Evolutionary conservation across 768 basidiomycete species (phyloP).

Genomic region (Lepiota subincarnata): DNA sequence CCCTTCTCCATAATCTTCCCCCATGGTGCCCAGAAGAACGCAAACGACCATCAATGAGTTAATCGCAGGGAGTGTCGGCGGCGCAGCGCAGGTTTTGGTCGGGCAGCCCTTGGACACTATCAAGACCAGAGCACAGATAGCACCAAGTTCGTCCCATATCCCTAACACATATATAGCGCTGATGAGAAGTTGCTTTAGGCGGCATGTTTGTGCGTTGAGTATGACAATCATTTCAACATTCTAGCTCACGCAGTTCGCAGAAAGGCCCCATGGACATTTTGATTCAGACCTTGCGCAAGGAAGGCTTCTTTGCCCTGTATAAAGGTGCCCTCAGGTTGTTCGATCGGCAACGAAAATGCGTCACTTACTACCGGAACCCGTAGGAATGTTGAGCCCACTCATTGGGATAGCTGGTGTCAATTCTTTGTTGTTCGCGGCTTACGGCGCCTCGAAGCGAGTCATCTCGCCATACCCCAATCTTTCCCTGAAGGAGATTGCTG

Average conservation of each 20-base stretch:
- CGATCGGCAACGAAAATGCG: background rate
- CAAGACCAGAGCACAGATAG: slow-evolving; percentile 86
- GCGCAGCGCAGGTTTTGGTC: slow-evolving; percentile 94
- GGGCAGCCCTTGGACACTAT: slow-evolving; percentile 89
- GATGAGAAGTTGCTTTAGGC: slow-evolving; percentile 36
- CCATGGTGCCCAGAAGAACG: slow-evolving; percentile 20
- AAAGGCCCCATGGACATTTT: slow-evolving; percentile 95
- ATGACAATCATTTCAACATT: background rate
- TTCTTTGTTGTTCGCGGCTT: slow-evolving; percentile 90
- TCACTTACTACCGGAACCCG: background rate
- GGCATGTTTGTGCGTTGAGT: slow-evolving; percentile 77
- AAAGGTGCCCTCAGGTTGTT: slow-evolving; percentile 59
- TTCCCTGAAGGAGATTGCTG: slow-evolving; percentile 71
- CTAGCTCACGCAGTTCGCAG: slow-evolving; percentile 29
- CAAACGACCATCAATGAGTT: slow-evolving; percentile 76
- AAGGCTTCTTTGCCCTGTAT: slow-evolving; percentile 91
- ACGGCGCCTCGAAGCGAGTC: slow-evolving; percentile 73
- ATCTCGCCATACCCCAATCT: slow-evolving; percentile 88
- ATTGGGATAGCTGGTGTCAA: slow-evolving; percentile 95
- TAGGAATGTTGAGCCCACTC: slow-evolving; percentile 89
- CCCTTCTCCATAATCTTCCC: background rate
- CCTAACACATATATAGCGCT: background rate
- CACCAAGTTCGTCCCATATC: slow-evolving; percentile 55
- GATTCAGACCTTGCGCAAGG: slow-evolving; percentile 73
- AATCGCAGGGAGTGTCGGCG: slow-evolving; percentile 83